Percentiles rank a stretch among this genome's conserved stretches.
Conservation (phyloP, 2,329 filamentous ascomycete species). For the Fusarium nematophilum region DNA sequence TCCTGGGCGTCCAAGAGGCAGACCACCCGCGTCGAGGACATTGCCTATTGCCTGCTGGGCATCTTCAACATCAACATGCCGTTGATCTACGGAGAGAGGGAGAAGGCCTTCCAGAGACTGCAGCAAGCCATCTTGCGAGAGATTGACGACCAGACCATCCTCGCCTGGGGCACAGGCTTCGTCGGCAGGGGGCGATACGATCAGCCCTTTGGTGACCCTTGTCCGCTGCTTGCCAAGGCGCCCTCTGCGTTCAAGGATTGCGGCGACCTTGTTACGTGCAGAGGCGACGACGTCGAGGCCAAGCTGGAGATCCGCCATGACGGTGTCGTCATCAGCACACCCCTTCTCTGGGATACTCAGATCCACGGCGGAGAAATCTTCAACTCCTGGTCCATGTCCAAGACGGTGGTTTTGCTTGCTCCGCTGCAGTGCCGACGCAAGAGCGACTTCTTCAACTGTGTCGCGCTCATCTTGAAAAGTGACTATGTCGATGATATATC, state of each 20-base stretch:
- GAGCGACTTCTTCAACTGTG: neutral
- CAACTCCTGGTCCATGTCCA: neutral
- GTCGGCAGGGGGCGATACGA: neutral
- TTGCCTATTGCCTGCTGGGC: constrained; percentile 11
- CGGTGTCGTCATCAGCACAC: neutral
- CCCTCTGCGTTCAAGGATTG: constrained; percentile 1
- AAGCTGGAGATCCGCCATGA: neutral
- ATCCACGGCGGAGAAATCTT: neutral
- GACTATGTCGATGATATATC: neutral
- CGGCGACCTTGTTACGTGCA: constrained; percentile 2
- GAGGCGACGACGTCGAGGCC: neutral
- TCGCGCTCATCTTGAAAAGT: neutral
- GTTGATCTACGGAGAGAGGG: constrained; percentile 13
- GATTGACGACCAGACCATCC: constrained; percentile 4
- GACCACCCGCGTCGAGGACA: constrained; percentile 7
- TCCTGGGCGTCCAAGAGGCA: constrained; percentile 8
- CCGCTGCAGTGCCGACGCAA: neutral
- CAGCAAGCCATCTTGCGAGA: constrained; percentile 10
- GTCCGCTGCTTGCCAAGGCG: neutral
- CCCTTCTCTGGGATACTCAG: neutral
- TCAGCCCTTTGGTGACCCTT: neutral
- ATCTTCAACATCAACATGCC: constrained; percentile 18
- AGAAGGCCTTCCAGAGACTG: constrained; percentile 1
- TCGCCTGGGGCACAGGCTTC: neutral
- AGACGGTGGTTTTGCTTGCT: neutral